phyloP scores from a whole-genome alignment of 2,329 filamentous ascomycete species.

The Monosporascus sp. region DNA sequence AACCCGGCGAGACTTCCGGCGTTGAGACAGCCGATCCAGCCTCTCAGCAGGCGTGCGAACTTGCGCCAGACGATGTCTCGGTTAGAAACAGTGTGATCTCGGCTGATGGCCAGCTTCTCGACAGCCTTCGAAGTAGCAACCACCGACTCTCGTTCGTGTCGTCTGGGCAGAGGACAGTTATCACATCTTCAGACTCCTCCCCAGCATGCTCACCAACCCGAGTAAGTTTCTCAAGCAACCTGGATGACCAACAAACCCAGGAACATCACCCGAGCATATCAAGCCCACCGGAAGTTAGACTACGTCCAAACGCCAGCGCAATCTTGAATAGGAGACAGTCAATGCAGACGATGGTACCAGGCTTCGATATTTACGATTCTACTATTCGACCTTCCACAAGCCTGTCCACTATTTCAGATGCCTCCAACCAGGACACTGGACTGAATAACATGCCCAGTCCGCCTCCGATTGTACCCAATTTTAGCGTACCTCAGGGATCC shows the following conservation, averaged over 20 bases:
- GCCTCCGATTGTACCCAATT: constrained; percentile 39
- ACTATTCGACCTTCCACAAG: constrained; percentile 22
- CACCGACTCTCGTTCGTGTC: constrained; percentile 57
- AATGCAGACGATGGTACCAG: constrained; percentile 40
- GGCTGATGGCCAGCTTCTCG: constrained; percentile 53
- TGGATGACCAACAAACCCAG: constrained; percentile 23
- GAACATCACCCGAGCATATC: constrained; percentile 19
- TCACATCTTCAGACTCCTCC: constrained; percentile 55
- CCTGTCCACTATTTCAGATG: constrained; percentile 1
- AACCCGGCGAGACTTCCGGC: constrained; percentile 18
- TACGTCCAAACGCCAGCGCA: constrained; percentile 47
- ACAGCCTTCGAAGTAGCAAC: constrained; percentile 45
- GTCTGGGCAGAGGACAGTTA: constrained; percentile 53
- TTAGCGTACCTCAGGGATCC: constrained; percentile 45
- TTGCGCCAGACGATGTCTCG: constrained; percentile 49
- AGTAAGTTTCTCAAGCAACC: constrained; percentile 43
- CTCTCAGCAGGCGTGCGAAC: constrained; percentile 31
- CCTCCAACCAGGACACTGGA: constrained; percentile 18
- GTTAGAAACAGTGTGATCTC: constrained; percentile 53
- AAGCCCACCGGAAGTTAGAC: constrained; percentile 30
- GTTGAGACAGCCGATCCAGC: constrained; percentile 22
- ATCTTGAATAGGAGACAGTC: constrained; percentile 49
- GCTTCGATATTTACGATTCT: constrained; percentile 33
- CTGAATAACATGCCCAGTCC: constrained; percentile 13
- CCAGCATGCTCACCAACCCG: constrained; percentile 51